Evolutionary conservation across 805 yeast species (phyloP).

Genomic region (Kuraishia capsulata): DNA sequence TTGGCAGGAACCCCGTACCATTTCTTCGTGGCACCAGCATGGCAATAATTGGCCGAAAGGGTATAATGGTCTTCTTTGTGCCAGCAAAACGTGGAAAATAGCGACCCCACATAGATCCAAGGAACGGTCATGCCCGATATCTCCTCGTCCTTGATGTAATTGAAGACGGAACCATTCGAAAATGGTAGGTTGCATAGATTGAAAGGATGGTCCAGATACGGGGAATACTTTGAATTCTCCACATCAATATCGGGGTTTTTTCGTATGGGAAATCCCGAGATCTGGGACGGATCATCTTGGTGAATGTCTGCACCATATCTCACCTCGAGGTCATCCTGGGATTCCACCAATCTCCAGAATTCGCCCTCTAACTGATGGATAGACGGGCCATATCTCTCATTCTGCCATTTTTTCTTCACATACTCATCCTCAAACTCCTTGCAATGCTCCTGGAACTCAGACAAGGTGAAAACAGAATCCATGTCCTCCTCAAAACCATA

Average conservation of each 20-base stretch:
- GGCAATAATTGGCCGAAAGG: conserved; percentile 85
- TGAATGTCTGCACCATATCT: conserved; percentile 85
- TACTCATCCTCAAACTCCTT: conserved; percentile 35
- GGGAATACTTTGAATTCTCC: conserved; percentile 11
- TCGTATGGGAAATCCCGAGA: conserved; percentile 66
- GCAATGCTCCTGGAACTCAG: conserved; percentile 53
- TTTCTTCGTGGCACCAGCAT: conserved; percentile 78
- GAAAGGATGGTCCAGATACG: conserved; percentile 57
- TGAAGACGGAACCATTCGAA: conserved; percentile 59
- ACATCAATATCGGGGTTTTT: conserved; percentile 12
- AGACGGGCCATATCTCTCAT: conserved; percentile 21
- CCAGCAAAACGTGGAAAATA: conserved; percentile 93
- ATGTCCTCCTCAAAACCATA: conserved; percentile 74
- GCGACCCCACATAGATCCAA: conserved; percentile 88
- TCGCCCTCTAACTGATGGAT: conserved; percentile 44
- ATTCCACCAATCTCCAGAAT: conserved; percentile 48
- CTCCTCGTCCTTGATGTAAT: conserved; percentile 44
- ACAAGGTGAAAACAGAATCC: conserved; percentile 34
- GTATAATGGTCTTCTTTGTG: conserved; percentile 94
- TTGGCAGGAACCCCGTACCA: conserved; percentile 89
- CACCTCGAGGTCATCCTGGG: conserved; percentile 37
- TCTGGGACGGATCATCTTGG: conserved; percentile 51
- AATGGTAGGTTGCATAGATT: conserved; percentile 68
- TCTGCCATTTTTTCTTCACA: conserved; percentile 22
- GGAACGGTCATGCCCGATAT: conserved; percentile 94